These are phyloP conservation scores for Apiospora kogelbergensis DNA, from an alignment of 2,329 filamentous ascomycete species.

Conservation along the genomic window DNA sequence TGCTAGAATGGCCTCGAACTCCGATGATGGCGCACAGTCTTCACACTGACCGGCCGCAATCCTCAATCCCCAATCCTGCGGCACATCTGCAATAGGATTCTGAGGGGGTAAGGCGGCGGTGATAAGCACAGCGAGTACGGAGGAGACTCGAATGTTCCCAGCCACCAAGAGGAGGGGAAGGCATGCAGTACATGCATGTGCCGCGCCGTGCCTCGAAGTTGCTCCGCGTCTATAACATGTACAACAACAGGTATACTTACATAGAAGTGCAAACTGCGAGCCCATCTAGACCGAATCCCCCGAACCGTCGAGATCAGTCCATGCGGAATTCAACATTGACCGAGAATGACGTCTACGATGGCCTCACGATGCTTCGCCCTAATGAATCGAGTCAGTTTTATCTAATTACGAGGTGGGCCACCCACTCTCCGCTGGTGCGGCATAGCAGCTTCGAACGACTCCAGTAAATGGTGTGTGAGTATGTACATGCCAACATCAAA, in stretches of 20 bases:
- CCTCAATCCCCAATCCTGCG: background rate
- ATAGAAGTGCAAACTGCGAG: background rate
- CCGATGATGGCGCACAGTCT: background rate
- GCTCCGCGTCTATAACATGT: background rate
- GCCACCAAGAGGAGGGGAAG: background rate
- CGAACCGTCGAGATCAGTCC: background rate
- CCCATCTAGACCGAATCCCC: background rate
- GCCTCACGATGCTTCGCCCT: background rate
- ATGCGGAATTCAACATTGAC: background rate
- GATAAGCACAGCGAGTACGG: background rate
- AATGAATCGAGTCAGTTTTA: background rate
- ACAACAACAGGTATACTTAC: background rate
- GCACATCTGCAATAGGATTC: conserved; percentile 1
- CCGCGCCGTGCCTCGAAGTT: background rate
- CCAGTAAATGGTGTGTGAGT: background rate
- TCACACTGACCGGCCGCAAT: background rate
- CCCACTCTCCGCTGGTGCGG: background rate
- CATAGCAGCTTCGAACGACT: background rate
- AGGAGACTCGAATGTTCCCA: background rate
- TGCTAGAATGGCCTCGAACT: background rate
- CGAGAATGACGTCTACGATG: conserved; percentile 3
- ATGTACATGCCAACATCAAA: background rate
- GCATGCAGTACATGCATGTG: background rate
- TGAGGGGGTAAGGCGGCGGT: background rate
- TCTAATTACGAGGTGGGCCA: background rate